phyloP scores from a whole-genome alignment of 495 filamentous ascomycete species.

The Chaetomidium leptoderma region DNA sequence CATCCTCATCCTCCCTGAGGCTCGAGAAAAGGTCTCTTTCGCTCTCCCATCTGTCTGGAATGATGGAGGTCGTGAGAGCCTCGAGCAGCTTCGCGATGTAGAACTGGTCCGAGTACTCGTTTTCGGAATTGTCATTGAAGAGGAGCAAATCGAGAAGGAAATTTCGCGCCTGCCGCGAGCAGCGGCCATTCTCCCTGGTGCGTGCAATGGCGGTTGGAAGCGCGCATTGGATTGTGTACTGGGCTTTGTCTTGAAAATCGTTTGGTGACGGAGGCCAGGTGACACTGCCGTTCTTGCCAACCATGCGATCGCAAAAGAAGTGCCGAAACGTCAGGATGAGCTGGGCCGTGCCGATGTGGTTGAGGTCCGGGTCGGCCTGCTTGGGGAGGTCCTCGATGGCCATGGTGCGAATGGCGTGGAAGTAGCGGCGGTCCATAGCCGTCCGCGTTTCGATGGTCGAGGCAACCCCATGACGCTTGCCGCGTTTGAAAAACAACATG shows the following conservation, averaged over 20 bases:
- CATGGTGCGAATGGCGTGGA: slow-evolving; percentile 81
- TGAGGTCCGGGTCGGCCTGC: slow-evolving; percentile 56
- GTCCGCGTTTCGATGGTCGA: slow-evolving; percentile 85
- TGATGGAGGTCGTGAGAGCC: slow-evolving; percentile 71
- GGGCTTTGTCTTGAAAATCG: slow-evolving; percentile 78
- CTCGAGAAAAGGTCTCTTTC: slow-evolving; percentile 46
- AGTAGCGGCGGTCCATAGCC: slow-evolving; percentile 87
- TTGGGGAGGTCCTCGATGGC: slow-evolving; percentile 70
- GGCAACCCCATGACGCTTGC: slow-evolving; percentile 62
- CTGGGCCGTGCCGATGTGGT: slow-evolving; percentile 79
- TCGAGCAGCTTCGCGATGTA: slow-evolving; percentile 80
- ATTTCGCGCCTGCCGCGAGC: slow-evolving; percentile 65
- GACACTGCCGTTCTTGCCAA: slow-evolving; percentile 34
- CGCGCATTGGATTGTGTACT: slow-evolving; percentile 75
- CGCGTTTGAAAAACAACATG: slow-evolving; percentile 43
- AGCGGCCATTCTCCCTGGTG: slow-evolving; percentile 72
- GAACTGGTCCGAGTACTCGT: slow-evolving; percentile 78
- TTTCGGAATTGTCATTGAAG: slow-evolving; percentile 89
- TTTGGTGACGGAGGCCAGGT: slow-evolving; percentile 76
- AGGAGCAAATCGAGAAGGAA: slow-evolving; percentile 85
- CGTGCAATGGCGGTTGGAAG: slow-evolving; percentile 76
- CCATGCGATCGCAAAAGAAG: slow-evolving; percentile 70
- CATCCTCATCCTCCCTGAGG: slow-evolving; percentile 36
- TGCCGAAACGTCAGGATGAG: slow-evolving; percentile 79
- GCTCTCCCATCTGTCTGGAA: slow-evolving; percentile 52